Percentiles rank a stretch among this genome's conserved stretches.
phyloP scores from a whole-genome alignment of 352 stramenopile genomes.

The Globisporangium abappressorium region DNA sequence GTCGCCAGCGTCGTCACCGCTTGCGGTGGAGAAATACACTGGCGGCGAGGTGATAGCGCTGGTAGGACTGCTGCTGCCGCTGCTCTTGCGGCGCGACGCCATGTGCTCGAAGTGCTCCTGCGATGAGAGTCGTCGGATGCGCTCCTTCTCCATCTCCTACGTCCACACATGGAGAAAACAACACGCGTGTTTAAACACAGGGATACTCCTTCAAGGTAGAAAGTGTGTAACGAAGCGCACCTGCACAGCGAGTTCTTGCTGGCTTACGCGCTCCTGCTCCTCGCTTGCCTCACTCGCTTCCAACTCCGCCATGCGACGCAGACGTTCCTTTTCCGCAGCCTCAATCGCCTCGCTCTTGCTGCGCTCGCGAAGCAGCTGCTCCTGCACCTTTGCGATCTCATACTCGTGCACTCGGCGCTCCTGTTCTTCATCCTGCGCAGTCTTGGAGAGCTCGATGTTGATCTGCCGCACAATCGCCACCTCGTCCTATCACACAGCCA shows the following conservation, averaged over 20 bases:
- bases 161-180: neutral
- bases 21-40: neutral
- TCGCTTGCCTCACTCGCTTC: slow-evolving; percentile 21
- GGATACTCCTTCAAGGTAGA: too few species aligned
- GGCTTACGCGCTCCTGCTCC: slow-evolving; percentile 24
- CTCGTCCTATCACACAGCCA: slow-evolving; percentile 31
- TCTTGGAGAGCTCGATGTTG: slow-evolving; percentile 67
- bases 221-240: slow-evolving; percentile 9
- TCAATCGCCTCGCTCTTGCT: slow-evolving; percentile 35
- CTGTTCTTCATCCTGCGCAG: slow-evolving; percentile 55
- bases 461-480: slow-evolving; percentile 68
- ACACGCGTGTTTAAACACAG: neutral
- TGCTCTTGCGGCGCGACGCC: slow-evolving; percentile 20
- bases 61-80: neutral
- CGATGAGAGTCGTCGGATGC: slow-evolving; percentile 48
- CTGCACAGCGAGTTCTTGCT: slow-evolving; percentile 33
- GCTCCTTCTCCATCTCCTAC: slow-evolving; percentile 57
- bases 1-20: slow-evolving; percentile 1
- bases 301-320: slow-evolving; percentile 43
- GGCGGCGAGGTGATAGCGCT: neutral
- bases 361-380: slow-evolving; percentile 53
- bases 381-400: slow-evolving; percentile 58
- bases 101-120: slow-evolving; percentile 39
- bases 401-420: slow-evolving; percentile 62
- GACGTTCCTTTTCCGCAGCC: slow-evolving; percentile 44